These are phyloP conservation scores for Rhododendron molle DNA, from an alignment of 148 eudicot species.

Conservation along the genomic window DNA sequence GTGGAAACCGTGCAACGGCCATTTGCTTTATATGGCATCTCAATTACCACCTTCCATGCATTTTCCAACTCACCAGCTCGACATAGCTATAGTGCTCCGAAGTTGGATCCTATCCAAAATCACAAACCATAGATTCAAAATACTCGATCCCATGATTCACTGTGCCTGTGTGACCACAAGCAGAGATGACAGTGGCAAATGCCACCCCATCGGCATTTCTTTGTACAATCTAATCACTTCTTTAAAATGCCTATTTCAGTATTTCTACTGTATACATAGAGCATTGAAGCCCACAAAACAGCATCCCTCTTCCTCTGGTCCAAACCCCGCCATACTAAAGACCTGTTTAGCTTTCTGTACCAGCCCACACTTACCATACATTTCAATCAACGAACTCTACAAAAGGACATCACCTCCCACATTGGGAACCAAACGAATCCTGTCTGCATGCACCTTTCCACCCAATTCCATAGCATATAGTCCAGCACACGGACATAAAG, in stretches of 20 bases:
- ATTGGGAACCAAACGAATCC: constrained; percentile 28
- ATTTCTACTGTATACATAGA: constrained; percentile 51
- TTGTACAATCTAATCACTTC: constrained; percentile 42
- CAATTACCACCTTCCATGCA: constrained; percentile 51
- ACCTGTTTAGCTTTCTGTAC: constrained; percentile 40
- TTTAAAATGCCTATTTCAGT: constrained; percentile 25
- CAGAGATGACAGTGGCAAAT: constrained; percentile 47
- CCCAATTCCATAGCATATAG: constrained; percentile 41
- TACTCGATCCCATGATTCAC: constrained; percentile 50
- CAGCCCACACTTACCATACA: constrained; percentile 73
- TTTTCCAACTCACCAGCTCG: constrained; percentile 71
- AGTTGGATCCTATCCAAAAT: constrained; percentile 42
- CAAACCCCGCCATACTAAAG: constrained; percentile 46
- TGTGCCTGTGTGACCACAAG: constrained; percentile 68
- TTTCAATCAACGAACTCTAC: constrained; percentile 63
- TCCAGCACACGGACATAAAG: constrained; percentile 50
- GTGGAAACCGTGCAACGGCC: constrained; percentile 31
- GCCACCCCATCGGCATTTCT: constrained; percentile 53
- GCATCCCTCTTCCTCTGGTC: constrained; percentile 44
- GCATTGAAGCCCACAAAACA: constrained; percentile 67
- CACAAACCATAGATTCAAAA: constrained; percentile 48
- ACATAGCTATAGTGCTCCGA: constrained; percentile 63
- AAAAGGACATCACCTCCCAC: constrained; percentile 44
- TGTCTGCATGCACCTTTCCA: constrained; percentile 44
- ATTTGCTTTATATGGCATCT: constrained; percentile 30